Evolutionary conservation across 371 early-diverging fungal genomes (phyloP), one percentile per base, ranked within the genome.

Genomic region (Vairimorpha ceranae): DNA sequence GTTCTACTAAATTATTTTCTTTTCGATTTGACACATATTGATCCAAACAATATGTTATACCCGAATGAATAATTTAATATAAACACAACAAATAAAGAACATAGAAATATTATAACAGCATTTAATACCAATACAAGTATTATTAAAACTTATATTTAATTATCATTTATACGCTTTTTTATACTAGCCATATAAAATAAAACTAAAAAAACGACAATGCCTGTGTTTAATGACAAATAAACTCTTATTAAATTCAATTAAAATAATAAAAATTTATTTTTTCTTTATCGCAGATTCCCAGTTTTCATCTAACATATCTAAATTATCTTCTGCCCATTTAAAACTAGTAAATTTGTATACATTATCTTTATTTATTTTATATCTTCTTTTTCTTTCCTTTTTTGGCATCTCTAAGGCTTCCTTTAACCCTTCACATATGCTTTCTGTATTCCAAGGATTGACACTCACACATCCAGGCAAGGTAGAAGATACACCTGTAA

Each of bases 371-470:
- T 97, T 88, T 74, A 91, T 92, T 78, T 90, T 87, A 82, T 93
- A 91, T 83, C 92, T 93, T 43, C 86, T 82, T 68, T 86, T 86
- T 56, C 91, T 87, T 54, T 87, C 84, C 32, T 90, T 89, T 3
- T 88, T 86, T 0, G 90, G 81, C 93, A 97, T 92, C 0, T 89
- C 89, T 30, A 99, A 88, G 10, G 95, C 95, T 59, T 89, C 88
- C 75, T 90, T 84, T 61, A 94, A 88, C 3, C 93, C 91, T 30
- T 90, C 86, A 0, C 95, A 89, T 29, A 97, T 85, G 76, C 93
- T 94, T 65, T 91, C 92, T 0, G 90, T 93, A 83, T 94, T 92
- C 96, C 96, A 97, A 7, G 98, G 94, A 84, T 99, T 97, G 66
- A 95, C 91, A 78, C 92, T 90, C 27, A 97, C 86, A 14, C 93